Base-by-base conservation (phyloP, 2,329 filamentous ascomycete species). In the Orbilia brochopaga region DNA sequence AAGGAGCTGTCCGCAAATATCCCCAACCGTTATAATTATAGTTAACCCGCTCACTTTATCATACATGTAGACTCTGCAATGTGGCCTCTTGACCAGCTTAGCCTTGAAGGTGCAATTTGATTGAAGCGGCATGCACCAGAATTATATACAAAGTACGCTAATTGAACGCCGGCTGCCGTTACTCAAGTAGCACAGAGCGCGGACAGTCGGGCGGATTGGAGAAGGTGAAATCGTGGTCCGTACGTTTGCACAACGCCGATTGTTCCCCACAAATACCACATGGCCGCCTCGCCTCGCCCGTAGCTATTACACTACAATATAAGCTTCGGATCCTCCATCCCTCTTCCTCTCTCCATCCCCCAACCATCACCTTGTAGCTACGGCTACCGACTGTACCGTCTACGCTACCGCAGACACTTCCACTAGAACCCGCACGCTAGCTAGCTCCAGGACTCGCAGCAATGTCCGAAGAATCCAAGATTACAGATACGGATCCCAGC, bases 401-500 rank as follows among this genome's bases (percentile, higher is more conserved):
- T 32, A 32, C 27, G 8, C 27, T 32, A 3, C 27, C 27, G 27
- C 27, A 32, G 8, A 3, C 8, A 32, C 27, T 4, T 32, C 27
- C 8, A 32, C 27, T 8, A 15, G 11, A 15, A 42, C 13, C 4
- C 37, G 21, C 11, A n/a, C n/a, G n/a, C n/a, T n/a, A n/a, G n/a
- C n/a, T n/a, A n/a, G 10, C 46, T 17, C 11, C 15, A 11, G 19
- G 46, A 50, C 35, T 66, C 60, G 52, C 83, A 83, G 81, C 15
- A n/a, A 81, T 84, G 76, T 78, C 82, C 52, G 84, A 88, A 78
- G 84, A 88, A 78, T 88, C 87, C 50, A 90, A 89, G 77, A 82
- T 84, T 64, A 81, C 83, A 72, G 86, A 88, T 72, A 80, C 82
- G 74, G 46, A 53, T 35, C 21, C 51, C 77, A 83, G 83, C 76